Conservation (phyloP, 164 flowering plant species). For the Vitis rupestris region DNA sequence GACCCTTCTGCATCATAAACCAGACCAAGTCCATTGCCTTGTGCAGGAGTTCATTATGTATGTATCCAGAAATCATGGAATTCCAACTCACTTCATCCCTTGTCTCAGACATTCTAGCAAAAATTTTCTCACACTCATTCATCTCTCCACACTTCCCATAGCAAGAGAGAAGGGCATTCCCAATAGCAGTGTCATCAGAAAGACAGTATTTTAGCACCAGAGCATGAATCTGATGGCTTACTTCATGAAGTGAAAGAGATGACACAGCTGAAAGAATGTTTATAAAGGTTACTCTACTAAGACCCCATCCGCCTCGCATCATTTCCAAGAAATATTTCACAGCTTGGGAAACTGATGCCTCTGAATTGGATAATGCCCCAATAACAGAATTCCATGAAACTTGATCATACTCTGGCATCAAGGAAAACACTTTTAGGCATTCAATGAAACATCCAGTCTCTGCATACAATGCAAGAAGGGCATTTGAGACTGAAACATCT, state of each 20-base stretch:
- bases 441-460: constrained; percentile 48
- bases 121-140: constrained; percentile 62
- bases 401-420: constrained; percentile 64
- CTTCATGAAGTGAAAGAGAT: constrained; percentile 42
- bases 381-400: constrained; percentile 89
- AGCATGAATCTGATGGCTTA: constrained; percentile 68
- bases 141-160: constrained; percentile 77
- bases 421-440: constrained; percentile 55
- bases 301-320: constrained; percentile 67
- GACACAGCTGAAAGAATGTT: constrained; percentile 66
- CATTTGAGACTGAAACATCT: constrained; percentile 85
- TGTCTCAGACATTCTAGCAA: constrained; percentile 58
- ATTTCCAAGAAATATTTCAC: constrained; percentile 47
- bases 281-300: constrained; percentile 68
- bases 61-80: constrained; percentile 80
- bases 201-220: constrained; percentile 46
- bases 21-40: constrained; percentile 82
- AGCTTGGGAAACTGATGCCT: constrained; percentile 40
- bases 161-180: constrained; percentile 72
- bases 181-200: constrained; percentile 46
- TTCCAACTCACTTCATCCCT: constrained; percentile 89
- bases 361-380: constrained; percentile 61
- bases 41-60: constrained; percentile 60
- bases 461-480: constrained; percentile 74
- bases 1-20: constrained; percentile 74